Base-by-base conservation (phyloP, 2,329 filamentous ascomycete species). In the Aspergillus phoenicis region DNA sequence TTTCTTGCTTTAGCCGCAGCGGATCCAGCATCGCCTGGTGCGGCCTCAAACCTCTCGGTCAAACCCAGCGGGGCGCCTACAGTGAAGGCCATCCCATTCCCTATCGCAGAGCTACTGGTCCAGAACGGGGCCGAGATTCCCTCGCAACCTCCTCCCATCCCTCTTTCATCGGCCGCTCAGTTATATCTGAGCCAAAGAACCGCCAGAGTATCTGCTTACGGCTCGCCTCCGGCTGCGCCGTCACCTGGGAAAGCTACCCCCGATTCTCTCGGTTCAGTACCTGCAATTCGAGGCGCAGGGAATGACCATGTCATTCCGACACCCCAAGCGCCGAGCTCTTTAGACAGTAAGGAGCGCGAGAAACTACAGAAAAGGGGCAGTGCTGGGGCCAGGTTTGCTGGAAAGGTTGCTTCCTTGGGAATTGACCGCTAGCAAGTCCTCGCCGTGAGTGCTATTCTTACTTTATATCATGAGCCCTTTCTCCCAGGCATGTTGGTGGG, bases 71-170 rank as follows among this genome's bases (percentile, higher is more conserved):
- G 71, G 15, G 68, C 78, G 52, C 73, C 71, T 52, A 78, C 75
- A 5, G 76, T 73, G 60, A 76, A 77, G 68, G 73, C 81, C 3
- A 83, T 88, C 8, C 85, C 93, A 0, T 99, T 99, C 73, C 89
- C 95, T 0, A 83, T 98, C 45, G 95, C 95, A 13, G 95, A 99
- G 75, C 80, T 99, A 61, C 84, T 99, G 13, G 82, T 96, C 13
- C 96, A 98, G 70, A 98, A 99, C 71, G 95, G 95, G 15, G 93
- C 93, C 3, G 90, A 97, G 64, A 89, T 98, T 36, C 94, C 95
- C 0, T 73, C 81, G 1, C 81, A 87, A 2, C 82, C 90, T 62
- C 91, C 93, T 0, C 89, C 91, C 0, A 93, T 98, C 66, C 92
- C 93, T 1, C 84, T 99, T 10, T 93, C 91, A 62, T 83, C 86